Evolutionary conservation across 2,329 filamentous ascomycete genomes (phyloP).

Genomic region (Coccinonectria pachysandricola): DNA sequence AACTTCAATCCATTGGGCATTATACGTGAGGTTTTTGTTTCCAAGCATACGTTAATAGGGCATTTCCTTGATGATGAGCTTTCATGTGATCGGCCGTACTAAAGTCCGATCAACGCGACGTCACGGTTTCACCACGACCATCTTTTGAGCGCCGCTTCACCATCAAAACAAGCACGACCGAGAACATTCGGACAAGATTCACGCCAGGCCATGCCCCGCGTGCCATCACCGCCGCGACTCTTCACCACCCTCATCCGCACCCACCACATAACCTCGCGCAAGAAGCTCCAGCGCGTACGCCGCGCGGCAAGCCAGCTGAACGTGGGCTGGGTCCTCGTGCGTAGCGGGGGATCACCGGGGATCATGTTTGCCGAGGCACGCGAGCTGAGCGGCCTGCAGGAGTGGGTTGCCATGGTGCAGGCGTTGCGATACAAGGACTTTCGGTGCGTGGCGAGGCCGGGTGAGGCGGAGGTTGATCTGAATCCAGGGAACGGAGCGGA

Average conservation of each 20-base stretch:
- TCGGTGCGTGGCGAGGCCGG: slow-evolving; percentile 48
- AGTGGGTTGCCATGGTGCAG: slow-evolving; percentile 57
- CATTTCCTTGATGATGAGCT: too few species aligned
- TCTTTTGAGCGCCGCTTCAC: too few species aligned
- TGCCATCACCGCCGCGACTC: slow-evolving; percentile 5
- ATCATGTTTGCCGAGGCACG: slow-evolving; percentile 67
- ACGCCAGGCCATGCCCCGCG: slow-evolving; percentile 11
- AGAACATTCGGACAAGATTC: not conserved
- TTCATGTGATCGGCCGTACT: too few species aligned
- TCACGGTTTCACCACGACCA: too few species aligned
- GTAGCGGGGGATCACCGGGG: slow-evolving; percentile 58
- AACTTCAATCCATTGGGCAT: too few species aligned
- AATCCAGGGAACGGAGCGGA: slow-evolving; percentile 1
- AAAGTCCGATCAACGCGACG: too few species aligned
- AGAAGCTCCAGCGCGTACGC: slow-evolving; percentile 52
- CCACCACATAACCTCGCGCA: slow-evolving; percentile 72
- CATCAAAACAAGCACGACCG: slow-evolving; percentile 6
- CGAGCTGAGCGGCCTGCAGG: slow-evolving; percentile 41
- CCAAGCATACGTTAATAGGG: too few species aligned
- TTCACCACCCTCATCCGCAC: slow-evolving; percentile 53
- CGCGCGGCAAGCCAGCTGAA: slow-evolving; percentile 51
- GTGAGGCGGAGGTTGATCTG: slow-evolving; percentile 9
- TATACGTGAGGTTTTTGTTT: too few species aligned
- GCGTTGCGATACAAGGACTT: slow-evolving; percentile 64
- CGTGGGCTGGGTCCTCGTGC: slow-evolving; percentile 50